Base-by-base conservation (phyloP, 345 rosid species). In the Camelina sativa region DNA sequence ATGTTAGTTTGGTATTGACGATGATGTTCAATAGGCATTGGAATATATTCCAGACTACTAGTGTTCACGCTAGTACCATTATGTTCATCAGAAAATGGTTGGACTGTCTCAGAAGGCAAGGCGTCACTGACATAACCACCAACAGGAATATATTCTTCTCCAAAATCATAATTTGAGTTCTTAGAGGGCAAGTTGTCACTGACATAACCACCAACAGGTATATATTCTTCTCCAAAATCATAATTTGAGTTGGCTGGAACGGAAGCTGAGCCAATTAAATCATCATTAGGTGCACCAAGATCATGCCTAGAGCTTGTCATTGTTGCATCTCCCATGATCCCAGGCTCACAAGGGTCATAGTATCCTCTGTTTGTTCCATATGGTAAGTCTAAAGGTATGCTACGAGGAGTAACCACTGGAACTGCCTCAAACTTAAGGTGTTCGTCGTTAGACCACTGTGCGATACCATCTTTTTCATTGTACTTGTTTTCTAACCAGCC, bases 321-420 rank as follows among this genome's bases (percentile, higher is more conserved):
- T 53, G 32, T 8, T 64, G 79, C 53, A 77, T 69, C 76, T 55
- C 70, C 74, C 63, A 19, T 16, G 77, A 62, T 44, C 38, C 67
- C 30, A 1, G 81, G 65, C 22, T 76, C 23, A 48, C 47, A 65
- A 74, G 55, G 71, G 67, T 74, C 75, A 62, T 73, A 72, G 47
- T 35, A 35, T 22, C 30, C 71, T 23, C 57, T 40, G 72, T 65
- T 81, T 72, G 65, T 68, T 51, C 64, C 61, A 69, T 61, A 23
- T 19, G 62, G 43, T 19, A 62, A 59, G 43, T 17, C 22, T 8
- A 28, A 69, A 56, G 64, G 67, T 66, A 48, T 69, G 58, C 52
- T 44, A 38, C 73, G 89, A 73, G 54, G 60, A 52, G 77, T 63
- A 67, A 57, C 37, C 50, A 19, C 71, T 40, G 82, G 72, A 65